Conservation (phyloP, 352 stramenopile genomes). For the Pythium oligandrum region DNA sequence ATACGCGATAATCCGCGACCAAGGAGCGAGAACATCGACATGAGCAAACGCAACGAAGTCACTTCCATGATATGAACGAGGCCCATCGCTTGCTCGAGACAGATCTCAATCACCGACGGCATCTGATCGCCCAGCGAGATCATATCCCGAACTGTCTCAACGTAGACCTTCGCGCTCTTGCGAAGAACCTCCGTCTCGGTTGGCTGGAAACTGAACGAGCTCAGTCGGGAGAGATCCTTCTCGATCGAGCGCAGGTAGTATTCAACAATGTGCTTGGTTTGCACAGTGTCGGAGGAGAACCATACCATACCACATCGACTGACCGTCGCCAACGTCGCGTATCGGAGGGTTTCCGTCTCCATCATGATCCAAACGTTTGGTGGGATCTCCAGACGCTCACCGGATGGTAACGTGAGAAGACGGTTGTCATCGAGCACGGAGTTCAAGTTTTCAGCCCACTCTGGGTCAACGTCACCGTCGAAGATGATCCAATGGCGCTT, state of each 20-base stretch:
- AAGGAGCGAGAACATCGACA: conserved; percentile 96
- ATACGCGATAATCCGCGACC: conserved; percentile 91
- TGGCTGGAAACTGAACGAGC: conserved; percentile 62
- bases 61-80: conserved; percentile 96
- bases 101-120: conserved; percentile 88
- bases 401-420: conserved; percentile 97
- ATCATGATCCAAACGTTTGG: conserved; percentile 99
- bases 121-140: conserved; percentile 46
- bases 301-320: conserved; percentile 99
- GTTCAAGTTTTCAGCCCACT: conserved; percentile 99
- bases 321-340: conserved; percentile 99
- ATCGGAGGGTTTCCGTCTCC: conserved; percentile 98
- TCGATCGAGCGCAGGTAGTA: conserved; percentile 76
- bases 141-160: conserved; percentile 50
- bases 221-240: conserved; percentile 53
- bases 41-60: conserved; percentile 91
- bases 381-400: conserved; percentile 97
- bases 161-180: conserved; percentile 64
- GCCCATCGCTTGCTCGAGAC: conserved; percentile 89
- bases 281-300: conserved; percentile 97
- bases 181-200: conserved; percentile 59
- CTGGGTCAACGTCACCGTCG: conserved; percentile 99
- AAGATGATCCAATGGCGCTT: conserved; percentile 99
- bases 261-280: conserved; percentile 89
- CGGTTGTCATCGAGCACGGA: conserved; percentile 99